phyloP scores from a whole-genome alignment of 176 grass and related monocot genomes.

The Raddia distichophylla region DNA sequence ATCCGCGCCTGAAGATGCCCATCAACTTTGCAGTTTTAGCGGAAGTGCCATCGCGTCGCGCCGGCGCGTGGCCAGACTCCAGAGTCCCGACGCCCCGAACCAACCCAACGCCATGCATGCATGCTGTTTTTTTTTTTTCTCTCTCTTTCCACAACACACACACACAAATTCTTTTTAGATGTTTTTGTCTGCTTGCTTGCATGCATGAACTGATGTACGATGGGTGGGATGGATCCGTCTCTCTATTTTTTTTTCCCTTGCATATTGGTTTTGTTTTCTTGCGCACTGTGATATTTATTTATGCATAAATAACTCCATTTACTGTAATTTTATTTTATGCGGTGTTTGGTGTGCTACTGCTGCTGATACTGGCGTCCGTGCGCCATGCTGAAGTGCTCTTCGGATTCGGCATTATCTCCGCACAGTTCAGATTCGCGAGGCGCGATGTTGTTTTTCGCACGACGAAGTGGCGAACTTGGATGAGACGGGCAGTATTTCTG shows the following conservation, averaged over 20 bases:
- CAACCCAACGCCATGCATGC: background rate
- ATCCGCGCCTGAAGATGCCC: conserved; percentile 24
- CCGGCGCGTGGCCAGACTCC: conserved; percentile 9
- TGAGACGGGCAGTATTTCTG: no score
- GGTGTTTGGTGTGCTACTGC: no score
- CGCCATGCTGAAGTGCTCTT: no score
- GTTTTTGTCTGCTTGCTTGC: conserved; percentile 21
- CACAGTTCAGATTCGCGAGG: no score
- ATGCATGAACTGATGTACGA: background rate
- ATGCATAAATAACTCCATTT: background rate
- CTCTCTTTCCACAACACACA: no score
- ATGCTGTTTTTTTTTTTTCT: background rate
- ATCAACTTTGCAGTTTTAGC: conserved; percentile 38
- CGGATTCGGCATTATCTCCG: no score
- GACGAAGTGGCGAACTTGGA: no score
- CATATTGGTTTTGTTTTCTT: background rate
- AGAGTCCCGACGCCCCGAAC: conserved; percentile 36
- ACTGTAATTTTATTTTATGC: background rate
- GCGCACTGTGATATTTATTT: background rate
- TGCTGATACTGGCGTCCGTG: no score
- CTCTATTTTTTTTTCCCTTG: background rate
- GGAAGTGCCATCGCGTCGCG: conserved; percentile 22
- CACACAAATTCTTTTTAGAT: no score
- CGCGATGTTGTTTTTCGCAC: no score
- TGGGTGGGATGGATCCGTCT: background rate